These are phyloP conservation scores for Suillus discolor DNA, from an alignment of 768 basidiomycete genomes.

Conservation along the genomic window DNA sequence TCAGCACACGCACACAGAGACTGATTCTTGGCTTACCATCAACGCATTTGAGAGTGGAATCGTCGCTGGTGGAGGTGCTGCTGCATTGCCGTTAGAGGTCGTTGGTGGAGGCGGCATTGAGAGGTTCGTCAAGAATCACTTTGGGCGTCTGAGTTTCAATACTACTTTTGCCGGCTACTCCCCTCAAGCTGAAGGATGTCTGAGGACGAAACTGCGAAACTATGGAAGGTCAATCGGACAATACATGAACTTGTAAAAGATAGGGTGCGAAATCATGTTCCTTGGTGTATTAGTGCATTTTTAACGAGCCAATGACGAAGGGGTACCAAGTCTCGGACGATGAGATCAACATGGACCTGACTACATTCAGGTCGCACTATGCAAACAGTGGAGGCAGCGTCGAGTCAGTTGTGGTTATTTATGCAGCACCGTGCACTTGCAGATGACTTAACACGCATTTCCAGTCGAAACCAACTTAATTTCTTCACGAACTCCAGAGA, in stretches of 20 bases:
- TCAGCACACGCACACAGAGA: background rate
- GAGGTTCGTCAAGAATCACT: slow-evolving; percentile 12
- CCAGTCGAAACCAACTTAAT: slow-evolving; percentile 84
- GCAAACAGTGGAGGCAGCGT: slow-evolving; percentile 73
- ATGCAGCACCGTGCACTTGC: slow-evolving; percentile 1
- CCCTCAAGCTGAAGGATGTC: slow-evolving; percentile 48
- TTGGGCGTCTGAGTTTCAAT: slow-evolving; percentile 60
- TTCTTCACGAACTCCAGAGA: slow-evolving; percentile 81
- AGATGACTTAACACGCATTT: slow-evolving; percentile 16
- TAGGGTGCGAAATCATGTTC: slow-evolving; percentile 59
- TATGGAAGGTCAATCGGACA: slow-evolving; percentile 96
- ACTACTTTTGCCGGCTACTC: slow-evolving; percentile 27
- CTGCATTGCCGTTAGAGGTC: slow-evolving; percentile 35
- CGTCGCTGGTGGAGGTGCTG: slow-evolving; percentile 34
- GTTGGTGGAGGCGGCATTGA: slow-evolving; percentile 43
- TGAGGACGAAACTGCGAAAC: slow-evolving; percentile 82
- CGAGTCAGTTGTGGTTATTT: slow-evolving; percentile 63
- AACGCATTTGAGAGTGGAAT: slow-evolving; percentile 48
- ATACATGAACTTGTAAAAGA: slow-evolving; percentile 96
- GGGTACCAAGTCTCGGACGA: slow-evolving; percentile 94
- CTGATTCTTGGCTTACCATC: slow-evolving; percentile 44
- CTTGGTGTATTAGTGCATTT: background rate
- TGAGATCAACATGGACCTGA: slow-evolving; percentile 87
- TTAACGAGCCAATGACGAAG: slow-evolving; percentile 42
- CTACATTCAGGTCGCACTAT: slow-evolving; percentile 73